These are phyloP conservation scores for Rubroboletus pulcherrimus DNA, from an alignment of 768 basidiomycete species.

Conservation along the genomic window DNA sequence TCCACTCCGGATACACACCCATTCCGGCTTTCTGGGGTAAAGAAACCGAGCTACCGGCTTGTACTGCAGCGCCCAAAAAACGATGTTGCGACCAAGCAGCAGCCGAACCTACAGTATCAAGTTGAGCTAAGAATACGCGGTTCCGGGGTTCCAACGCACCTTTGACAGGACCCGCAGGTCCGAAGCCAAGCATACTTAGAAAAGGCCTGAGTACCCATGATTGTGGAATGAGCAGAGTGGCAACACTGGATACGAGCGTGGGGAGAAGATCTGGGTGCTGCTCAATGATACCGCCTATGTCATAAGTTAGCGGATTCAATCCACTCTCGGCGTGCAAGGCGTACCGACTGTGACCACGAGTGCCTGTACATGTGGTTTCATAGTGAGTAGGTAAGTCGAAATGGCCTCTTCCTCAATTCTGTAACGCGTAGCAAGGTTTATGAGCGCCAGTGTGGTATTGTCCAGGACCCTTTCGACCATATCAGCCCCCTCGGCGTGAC, in stretches of 20 bases:
- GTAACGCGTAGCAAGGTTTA: neutral
- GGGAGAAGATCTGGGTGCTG: slow-evolving; percentile 6
- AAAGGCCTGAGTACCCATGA: slow-evolving; percentile 15
- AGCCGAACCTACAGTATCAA: slow-evolving; percentile 3
- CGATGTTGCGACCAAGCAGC: slow-evolving; percentile 9
- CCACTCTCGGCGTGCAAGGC: neutral
- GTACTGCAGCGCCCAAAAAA: slow-evolving; percentile 7
- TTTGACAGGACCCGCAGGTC: slow-evolving; percentile 1
- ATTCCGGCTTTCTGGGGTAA: slow-evolving; percentile 9
- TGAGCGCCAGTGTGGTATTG: neutral
- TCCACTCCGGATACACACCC: no score
- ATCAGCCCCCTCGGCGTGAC: neutral
- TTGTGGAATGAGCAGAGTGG: slow-evolving; percentile 8
- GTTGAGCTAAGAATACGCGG: neutral
- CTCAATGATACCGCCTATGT: slow-evolving; percentile 13
- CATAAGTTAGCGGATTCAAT: neutral
- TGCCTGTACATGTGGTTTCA: slow-evolving; percentile 5
- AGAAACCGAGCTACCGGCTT: slow-evolving; percentile 9
- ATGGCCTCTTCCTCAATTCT: slow-evolving; percentile 7
- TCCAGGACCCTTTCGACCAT: slow-evolving; percentile 7
- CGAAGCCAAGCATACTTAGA: slow-evolving; percentile 6
- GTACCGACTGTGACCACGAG: slow-evolving; percentile 12
- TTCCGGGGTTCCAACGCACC: neutral
- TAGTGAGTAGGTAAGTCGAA: neutral
- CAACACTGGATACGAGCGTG: neutral